Evolutionary conservation across 2,329 filamentous ascomycete species (phyloP).

Genomic region (Domatiomyces globalis): DNA sequence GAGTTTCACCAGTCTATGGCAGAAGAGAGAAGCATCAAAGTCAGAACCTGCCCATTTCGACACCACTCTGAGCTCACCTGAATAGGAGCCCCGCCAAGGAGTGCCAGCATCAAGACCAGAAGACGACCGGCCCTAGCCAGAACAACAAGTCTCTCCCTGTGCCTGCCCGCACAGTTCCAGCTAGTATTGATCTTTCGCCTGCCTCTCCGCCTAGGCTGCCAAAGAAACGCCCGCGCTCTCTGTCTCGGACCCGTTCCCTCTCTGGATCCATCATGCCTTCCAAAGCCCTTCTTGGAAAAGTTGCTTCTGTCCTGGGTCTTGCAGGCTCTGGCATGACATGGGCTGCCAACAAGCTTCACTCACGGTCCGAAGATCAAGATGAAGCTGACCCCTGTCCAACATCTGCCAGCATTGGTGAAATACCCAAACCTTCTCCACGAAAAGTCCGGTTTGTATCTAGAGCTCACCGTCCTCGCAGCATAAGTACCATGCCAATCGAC

Average conservation of each 20-base stretch:
- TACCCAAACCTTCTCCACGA: conserved; percentile 1
- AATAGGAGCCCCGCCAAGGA: conserved; percentile 2
- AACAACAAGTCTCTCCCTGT: conserved; percentile 4
- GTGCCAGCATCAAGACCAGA: conserved; percentile 3
- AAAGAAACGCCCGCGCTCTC: conserved; percentile 4
- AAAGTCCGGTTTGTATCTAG: conserved; percentile 12
- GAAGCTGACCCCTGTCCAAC: not conserved
- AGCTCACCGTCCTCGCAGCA: conserved; percentile 4
- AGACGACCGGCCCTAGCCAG: conserved; percentile 2
- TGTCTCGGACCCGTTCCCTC: not conserved
- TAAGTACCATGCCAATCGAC: conserved; percentile 7
- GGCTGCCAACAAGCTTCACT: conserved; percentile 1
- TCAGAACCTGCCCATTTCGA: not conserved
- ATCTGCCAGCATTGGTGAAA: not conserved
- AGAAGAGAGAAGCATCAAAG: not conserved
- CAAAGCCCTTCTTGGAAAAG: not conserved
- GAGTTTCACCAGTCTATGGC: not conserved
- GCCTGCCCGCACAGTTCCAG: conserved; percentile 7
- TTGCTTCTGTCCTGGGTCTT: not conserved
- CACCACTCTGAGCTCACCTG: not conserved
- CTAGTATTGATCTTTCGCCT: not conserved
- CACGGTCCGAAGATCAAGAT: not conserved
- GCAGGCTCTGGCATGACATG: conserved; percentile 10
- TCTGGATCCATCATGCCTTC: not conserved
- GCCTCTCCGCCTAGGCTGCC: conserved; percentile 7